Base-by-base conservation (phyloP, 2,329 filamentous ascomycete species). In the Penicillium sp. region DNA sequence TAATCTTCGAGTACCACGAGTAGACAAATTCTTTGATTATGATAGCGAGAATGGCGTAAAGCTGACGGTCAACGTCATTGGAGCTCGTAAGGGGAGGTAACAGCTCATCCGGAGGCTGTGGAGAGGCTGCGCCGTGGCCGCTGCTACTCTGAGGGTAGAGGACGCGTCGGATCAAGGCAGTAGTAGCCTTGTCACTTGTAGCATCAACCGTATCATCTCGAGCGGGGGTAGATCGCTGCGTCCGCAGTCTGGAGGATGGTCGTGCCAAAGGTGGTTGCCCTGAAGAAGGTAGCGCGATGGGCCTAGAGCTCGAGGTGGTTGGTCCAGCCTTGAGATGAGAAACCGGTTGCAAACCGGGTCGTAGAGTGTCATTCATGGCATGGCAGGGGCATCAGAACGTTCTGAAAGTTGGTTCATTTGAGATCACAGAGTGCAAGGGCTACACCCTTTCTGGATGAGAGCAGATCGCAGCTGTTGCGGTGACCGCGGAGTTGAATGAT, bases 1-100 rank as follows among this genome's bases (percentile, higher is more conserved):
- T 97, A 74, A 99, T 95, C 75, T 89, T 94, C 64, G 82, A 83
- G 79, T 99, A 99, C 95, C 95, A 99, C 35, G 87, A 87, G 74
- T 95, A 89, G 39, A 99, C 90, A 73, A 92, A 96, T 64, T 97
- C 92, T 70, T 90, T 88, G 68, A 97, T 82, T 61, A 98, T 87
- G 59, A 98, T 89, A 54, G 95, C 90, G 60, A 99, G 87, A 60
- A 98, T 85, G 31, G 91, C 94, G 73, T 98, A 99, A 4, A 99
- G 84, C 77, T 99, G 90, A 57, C 96, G 80, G 75, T 99, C 95
- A 60, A 98, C 87, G 67, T 96, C 92, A 75, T 96, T 96, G 53
- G 92, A 92, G 79, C 92, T 96, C 50, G 94, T 98, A 70, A 99
- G 82, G 40, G 93, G 92, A 59, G 94, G 95, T 47, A 99, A 81